Conservation (phyloP, 164 flowering plant genomes). For the Protea cynaroides region DNA sequence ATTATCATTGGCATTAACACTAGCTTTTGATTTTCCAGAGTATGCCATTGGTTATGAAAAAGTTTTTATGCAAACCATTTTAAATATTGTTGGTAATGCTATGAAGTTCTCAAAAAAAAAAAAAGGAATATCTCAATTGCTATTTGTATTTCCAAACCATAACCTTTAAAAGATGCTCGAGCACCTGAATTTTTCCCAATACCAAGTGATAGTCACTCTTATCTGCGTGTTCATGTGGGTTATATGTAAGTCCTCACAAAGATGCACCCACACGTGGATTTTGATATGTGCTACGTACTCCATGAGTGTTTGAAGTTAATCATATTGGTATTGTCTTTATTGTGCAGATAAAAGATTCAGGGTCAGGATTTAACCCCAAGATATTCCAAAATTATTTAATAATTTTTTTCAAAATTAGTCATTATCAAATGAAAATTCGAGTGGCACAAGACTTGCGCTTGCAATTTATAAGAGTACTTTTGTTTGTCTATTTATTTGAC, state of each 20-base stretch:
- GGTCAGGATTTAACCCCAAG: constrained; percentile 66
- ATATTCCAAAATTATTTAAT: too few species aligned
- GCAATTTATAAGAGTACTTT: too few species aligned
- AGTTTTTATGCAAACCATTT: constrained; percentile 59
- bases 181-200: constrained; percentile 54
- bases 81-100: constrained; percentile 88
- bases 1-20: too few species aligned
- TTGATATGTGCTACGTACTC: background rate
- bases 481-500: too few species aligned
- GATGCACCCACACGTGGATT: background rate
- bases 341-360: constrained; percentile 78
- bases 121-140: constrained; percentile 62
- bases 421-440: too few species aligned
- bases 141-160: constrained; percentile 59
- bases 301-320: background rate
- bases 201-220: constrained; percentile 64
- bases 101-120: constrained; percentile 80
- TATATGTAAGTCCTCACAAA: background rate
- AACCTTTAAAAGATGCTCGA: constrained; percentile 54
- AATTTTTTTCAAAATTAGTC: too few species aligned
- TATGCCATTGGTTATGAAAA: too few species aligned
- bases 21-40: too few species aligned
- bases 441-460: too few species aligned
- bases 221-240: constrained; percentile 64
- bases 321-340: background rate